Evolutionary conservation across 2,329 filamentous ascomycete genomes (phyloP).

Genomic region (Sclerotinia glacialis): DNA sequence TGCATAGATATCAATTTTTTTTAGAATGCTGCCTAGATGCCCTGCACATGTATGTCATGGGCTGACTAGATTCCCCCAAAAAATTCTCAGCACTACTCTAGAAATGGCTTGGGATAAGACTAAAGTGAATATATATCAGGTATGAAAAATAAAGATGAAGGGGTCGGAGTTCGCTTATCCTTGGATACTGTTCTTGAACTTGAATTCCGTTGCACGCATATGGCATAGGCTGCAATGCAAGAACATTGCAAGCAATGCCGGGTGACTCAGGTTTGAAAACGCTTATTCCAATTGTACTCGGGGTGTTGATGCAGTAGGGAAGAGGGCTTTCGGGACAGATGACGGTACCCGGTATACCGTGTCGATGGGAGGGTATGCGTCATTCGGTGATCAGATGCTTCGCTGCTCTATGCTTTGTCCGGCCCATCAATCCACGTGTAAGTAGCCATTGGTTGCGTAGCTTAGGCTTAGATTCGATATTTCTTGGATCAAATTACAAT

Average conservation of each 20-base stretch:
- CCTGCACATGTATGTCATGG: not conserved
- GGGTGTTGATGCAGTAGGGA: not conserved
- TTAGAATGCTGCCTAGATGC: not conserved
- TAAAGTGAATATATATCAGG: not conserved
- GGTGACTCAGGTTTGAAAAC: slow-evolving; percentile 2
- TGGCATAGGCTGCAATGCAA: too few species aligned
- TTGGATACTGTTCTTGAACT: not conserved
- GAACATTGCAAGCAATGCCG: not conserved
- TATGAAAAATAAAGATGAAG: not conserved
- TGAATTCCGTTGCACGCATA: not conserved
- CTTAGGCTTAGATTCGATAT: too few species aligned
- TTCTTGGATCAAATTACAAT: too few species aligned
- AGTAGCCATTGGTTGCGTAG: too few species aligned
- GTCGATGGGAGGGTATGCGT: not conserved
- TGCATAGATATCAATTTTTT: too few species aligned
- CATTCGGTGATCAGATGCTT: not conserved
- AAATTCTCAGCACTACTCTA: not conserved
- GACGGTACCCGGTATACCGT: too few species aligned
- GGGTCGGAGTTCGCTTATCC: slow-evolving; percentile 11
- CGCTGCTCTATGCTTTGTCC: not conserved
- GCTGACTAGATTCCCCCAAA: not conserved
- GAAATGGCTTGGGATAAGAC: not conserved
- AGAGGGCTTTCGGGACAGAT: not conserved
- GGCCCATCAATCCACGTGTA: too few species aligned
- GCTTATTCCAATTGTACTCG: not conserved